Evolutionary conservation across 2,329 filamentous ascomycete species (phyloP).

Genomic region (Parastagonospora avenae): DNA sequence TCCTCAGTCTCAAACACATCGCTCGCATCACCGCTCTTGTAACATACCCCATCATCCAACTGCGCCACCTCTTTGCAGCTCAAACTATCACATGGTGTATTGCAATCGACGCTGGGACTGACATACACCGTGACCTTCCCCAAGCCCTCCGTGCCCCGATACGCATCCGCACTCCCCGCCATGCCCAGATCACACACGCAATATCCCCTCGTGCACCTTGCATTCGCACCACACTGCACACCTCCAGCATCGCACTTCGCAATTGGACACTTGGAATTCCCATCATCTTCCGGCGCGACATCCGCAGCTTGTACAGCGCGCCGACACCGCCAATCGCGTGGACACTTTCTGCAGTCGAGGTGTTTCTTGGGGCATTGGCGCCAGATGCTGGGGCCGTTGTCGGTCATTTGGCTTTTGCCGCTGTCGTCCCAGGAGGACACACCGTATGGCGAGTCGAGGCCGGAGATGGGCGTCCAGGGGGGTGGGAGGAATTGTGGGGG

Average conservation of each 20-base stretch:
- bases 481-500: conserved; percentile 7
- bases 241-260: conserved; percentile 2
- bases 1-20: background rate
- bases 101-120: conserved; percentile 8
- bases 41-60: conserved; percentile 6
- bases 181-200: conserved; percentile 12
- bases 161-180: conserved; percentile 2
- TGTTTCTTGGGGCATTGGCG: conserved; percentile 5
- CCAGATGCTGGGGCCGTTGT: conserved; percentile 9
- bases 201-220: conserved; percentile 4
- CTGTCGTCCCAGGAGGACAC: conserved; percentile 15
- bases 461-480: conserved; percentile 10
- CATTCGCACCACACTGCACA: conserved; percentile 1
- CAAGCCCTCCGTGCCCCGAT: conserved; percentile 6
- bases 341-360: conserved; percentile 20
- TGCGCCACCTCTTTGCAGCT: conserved; percentile 17
- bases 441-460: conserved; percentile 13
- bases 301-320: background rate
- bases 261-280: conserved; percentile 4
- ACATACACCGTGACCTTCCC: conserved; percentile 16
- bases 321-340: conserved; percentile 9
- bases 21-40: background rate
- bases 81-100: conserved; percentile 8
- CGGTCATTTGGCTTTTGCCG: conserved; percentile 16
- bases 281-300: background rate